phyloP scores from a whole-genome alignment of 495 filamentous ascomycete genomes.

The Penicillium turbatum region DNA sequence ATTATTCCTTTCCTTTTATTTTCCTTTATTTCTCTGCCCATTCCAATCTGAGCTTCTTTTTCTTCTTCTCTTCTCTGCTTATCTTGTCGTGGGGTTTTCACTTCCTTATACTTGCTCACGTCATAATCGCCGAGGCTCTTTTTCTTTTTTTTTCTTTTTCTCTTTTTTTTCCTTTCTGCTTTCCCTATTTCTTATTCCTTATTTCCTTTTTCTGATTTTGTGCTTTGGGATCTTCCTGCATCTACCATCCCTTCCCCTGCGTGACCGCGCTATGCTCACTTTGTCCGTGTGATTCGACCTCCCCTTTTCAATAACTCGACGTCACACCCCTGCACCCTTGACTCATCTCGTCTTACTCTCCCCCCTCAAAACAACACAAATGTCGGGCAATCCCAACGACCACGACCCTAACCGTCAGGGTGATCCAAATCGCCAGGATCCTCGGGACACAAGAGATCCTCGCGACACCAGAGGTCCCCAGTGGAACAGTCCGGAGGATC shows the following conservation, averaged over 20 bases:
- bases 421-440: conserved; percentile 21
- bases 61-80: conserved; percentile 10
- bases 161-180: conserved; percentile 14
- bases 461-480: conserved; percentile 10
- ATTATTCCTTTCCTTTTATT: conserved; percentile 21
- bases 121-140: conserved; percentile 35
- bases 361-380: conserved; percentile 28
- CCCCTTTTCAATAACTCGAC: conserved; percentile 31
- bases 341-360: conserved; percentile 28
- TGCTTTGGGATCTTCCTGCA: conserved; percentile 2
- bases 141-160: conserved; percentile 14
- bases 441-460: not conserved
- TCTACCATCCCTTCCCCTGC: conserved; percentile 24
- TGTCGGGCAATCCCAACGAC: conserved; percentile 47
- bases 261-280: conserved; percentile 28
- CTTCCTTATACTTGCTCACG: conserved; percentile 26
- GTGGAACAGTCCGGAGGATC: conserved; percentile 47
- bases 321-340: conserved; percentile 35
- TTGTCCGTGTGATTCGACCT: conserved; percentile 26
- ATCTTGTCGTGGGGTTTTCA: conserved; percentile 4
- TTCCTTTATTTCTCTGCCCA: conserved; percentile 6
- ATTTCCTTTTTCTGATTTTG: conserved; percentile 20
- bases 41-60: conserved; percentile 14
- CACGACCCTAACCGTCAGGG: conserved; percentile 16
- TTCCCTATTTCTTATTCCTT: conserved; percentile 8